phyloP scores from a whole-genome alignment of 371 early-diverging fungal species.

The Mitosporidium daphniae region DNA sequence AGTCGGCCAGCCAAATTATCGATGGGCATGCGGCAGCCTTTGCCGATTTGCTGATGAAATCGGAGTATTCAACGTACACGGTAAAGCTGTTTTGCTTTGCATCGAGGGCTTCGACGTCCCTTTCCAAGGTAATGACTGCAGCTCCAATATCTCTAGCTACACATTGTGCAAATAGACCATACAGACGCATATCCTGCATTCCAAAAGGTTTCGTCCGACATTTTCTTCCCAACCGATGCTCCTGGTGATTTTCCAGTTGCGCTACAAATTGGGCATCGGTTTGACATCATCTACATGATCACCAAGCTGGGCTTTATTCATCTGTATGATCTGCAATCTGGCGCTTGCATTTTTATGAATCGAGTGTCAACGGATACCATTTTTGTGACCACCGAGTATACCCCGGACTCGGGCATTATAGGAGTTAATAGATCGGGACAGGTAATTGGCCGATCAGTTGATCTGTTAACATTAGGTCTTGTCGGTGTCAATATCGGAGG shows the following conservation, averaged over 20 bases:
- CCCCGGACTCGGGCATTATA: constrained; percentile 41
- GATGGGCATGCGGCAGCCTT: constrained; percentile 87
- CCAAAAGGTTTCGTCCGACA: constrained; percentile 51
- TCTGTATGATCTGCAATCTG: constrained; percentile 62
- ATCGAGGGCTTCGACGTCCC: constrained; percentile 27
- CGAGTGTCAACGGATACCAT: constrained; percentile 76
- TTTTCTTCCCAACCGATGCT: constrained; percentile 74
- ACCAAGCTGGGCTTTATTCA: constrained; percentile 89
- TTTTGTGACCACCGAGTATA: constrained; percentile 69
- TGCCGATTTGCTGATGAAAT: constrained; percentile 35
- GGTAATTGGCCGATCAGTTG: constrained; percentile 9
- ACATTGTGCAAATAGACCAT: constrained; percentile 78
- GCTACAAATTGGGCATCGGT: constrained; percentile 62
- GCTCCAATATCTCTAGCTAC: constrained; percentile 17
- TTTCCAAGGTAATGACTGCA: constrained; percentile 28
- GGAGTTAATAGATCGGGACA: constrained; percentile 82
- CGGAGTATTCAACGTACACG: constrained; percentile 24
- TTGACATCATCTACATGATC: constrained; percentile 53
- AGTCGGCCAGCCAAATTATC: constrained; percentile 57
- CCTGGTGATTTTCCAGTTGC: constrained; percentile 69
- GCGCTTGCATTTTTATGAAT: constrained; percentile 66
- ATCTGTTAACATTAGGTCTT: constrained; percentile 18
- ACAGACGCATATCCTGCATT: constrained; percentile 49
- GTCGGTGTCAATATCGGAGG: constrained; percentile 51
- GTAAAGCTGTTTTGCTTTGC: constrained; percentile 69